Conservation (phyloP, 2,329 filamentous ascomycete genomes). For the Aspergillus ochraceoroseus region DNA sequence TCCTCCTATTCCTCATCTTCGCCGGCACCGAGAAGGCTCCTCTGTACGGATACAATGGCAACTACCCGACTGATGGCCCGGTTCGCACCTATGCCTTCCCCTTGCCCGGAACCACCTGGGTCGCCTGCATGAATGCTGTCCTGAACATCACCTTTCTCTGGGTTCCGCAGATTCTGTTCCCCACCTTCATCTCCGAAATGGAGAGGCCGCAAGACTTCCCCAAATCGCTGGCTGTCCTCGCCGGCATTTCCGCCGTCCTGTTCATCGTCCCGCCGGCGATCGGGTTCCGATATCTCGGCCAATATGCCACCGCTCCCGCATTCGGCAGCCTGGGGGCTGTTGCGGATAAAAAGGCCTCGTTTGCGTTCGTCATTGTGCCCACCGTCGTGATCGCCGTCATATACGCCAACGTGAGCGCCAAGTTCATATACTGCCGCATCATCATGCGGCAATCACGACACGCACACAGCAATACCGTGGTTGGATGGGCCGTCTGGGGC, state of each 20-base stretch:
- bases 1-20: conserved; percentile 50
- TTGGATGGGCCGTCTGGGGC: conserved; percentile 47
- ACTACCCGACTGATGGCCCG: conserved; percentile 43
- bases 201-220: conserved; percentile 49
- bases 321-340: conserved; percentile 46
- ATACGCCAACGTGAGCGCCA: conserved; percentile 48
- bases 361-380: conserved; percentile 50
- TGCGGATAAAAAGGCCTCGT: conserved; percentile 48
- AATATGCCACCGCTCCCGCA: conserved; percentile 49
- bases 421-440: conserved; percentile 45
- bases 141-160: conserved; percentile 50
- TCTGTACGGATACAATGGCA: conserved; percentile 45
- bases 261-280: conserved; percentile 50
- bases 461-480: conserved; percentile 46
- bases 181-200: conserved; percentile 51
- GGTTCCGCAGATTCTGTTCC: conserved; percentile 51
- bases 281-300: conserved; percentile 48
- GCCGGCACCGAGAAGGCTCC: conserved; percentile 46
- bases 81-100: conserved; percentile 49
- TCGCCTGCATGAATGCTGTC: conserved; percentile 49
- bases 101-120: conserved; percentile 44
- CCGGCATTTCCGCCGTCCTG: conserved; percentile 44
- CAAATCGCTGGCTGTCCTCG: conserved; percentile 47
- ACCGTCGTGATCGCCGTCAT: conserved; percentile 49
- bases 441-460: conserved; percentile 45